Conservation (phyloP, 2,329 filamentous ascomycete genomes). For the Fusarium sp. region DNA sequence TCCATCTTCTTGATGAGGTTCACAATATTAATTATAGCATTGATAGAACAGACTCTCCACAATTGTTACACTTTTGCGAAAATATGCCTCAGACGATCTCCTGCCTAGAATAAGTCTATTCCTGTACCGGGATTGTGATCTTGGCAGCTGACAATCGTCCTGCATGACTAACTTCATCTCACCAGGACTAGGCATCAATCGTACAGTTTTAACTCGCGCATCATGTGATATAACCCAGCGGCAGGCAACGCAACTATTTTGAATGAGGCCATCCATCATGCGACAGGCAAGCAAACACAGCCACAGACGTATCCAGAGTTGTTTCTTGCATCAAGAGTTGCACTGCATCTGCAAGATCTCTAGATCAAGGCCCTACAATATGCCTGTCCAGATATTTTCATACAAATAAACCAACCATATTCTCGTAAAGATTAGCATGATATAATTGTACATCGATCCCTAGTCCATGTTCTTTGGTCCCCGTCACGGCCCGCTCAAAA, state of each 20-base stretch:
- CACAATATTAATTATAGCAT: not conserved
- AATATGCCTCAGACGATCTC: not conserved
- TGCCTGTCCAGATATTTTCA: not conserved
- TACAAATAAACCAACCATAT: not conserved
- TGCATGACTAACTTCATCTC: not conserved
- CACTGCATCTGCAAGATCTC: not conserved
- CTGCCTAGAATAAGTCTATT: not conserved
- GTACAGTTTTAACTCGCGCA: not conserved
- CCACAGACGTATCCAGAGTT: not conserved
- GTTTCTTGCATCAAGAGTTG: not conserved
- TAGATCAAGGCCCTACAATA: conserved; percentile 3
- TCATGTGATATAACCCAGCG: conserved; percentile 24
- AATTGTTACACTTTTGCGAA: not conserved
- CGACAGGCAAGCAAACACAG: conserved; percentile 5
- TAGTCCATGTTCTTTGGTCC: conserved; percentile 3
- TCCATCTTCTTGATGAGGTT: not conserved
- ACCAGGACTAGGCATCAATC: conserved; percentile 22
- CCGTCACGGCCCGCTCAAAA: conserved; percentile 13
- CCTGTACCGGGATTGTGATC: not conserved
- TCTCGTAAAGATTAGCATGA: not conserved
- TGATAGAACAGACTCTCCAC: not conserved
- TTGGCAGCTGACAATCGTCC: conserved; percentile 12
- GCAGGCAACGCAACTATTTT: conserved; percentile 7
- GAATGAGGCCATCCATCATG: conserved; percentile 11
- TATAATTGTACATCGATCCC: conserved; percentile 18